Evolutionary conservation across 805 yeast genomes (phyloP).

Genomic region (Candida lessepsii): DNA sequence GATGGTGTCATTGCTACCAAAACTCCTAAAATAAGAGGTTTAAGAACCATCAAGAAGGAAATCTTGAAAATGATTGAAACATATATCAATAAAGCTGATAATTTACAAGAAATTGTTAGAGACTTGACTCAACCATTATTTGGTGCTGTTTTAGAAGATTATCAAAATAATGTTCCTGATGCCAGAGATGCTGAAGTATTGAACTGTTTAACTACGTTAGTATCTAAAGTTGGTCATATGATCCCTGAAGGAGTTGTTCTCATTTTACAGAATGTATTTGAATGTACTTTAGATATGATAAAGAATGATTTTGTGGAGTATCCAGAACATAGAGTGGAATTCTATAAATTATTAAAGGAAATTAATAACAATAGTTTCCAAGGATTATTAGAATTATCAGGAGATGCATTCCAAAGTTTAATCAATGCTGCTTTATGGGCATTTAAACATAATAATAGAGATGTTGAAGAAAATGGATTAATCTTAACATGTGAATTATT

Average conservation of each 20-base stretch:
- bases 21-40: conserved; percentile 90
- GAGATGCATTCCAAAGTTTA: conserved; percentile 86
- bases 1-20: conserved; percentile 90
- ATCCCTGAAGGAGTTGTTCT: conserved; percentile 87
- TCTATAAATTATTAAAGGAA: conserved; percentile 84
- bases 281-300: conserved; percentile 92
- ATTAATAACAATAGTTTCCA: conserved; percentile 82
- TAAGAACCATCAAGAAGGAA: conserved; percentile 95
- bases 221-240: conserved; percentile 79
- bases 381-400: conserved; percentile 84
- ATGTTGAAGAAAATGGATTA: conserved; percentile 91
- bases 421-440: conserved; percentile 98
- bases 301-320: conserved; percentile 93
- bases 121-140: conserved; percentile 82
- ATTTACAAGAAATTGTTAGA: conserved; percentile 77
- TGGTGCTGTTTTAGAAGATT: conserved; percentile 84
- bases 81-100: conserved; percentile 83
- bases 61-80: conserved; percentile 84
- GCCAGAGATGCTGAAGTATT: conserved; percentile 98
- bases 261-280: conserved; percentile 87
- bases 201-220: conserved; percentile 90
- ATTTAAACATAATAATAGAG: conserved; percentile 94
- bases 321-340: conserved; percentile 97
- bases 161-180: conserved; percentile 84
- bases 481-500: conserved; percentile 79